Base-by-base conservation (phyloP, 2,329 filamentous ascomycete species). In the Xylaria sp. region DNA sequence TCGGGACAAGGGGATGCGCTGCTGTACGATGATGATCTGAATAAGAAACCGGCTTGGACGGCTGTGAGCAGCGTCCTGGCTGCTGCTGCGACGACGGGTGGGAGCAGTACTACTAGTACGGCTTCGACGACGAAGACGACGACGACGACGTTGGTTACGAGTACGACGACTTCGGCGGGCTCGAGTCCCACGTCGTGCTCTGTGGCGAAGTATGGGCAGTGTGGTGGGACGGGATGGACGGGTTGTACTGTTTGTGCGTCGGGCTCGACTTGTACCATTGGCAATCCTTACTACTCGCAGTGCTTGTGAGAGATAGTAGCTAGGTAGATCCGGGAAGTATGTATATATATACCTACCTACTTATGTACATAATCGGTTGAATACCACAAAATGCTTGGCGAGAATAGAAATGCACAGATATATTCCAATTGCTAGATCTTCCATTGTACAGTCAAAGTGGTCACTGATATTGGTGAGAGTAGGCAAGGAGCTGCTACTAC, bases 31-130 rank as follows among this genome's bases (percentile, higher is more conserved):
- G 75, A 70, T 58, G 76, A 80, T 70, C 75, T 81, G 65, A 72
- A 68, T 64, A 78, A 79, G 75, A 83, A 84, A 77, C 75, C 79
- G 4, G 81, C 80, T 2, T 83, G 78, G 75, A 78, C 76, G 2
- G 76, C 78, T 2, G 72, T 82, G 54, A 79, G 79, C 60, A 77
- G 75, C 29, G 76, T 79, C n/a, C 77, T 82, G 13, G 79, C 79
- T 21, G 80, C 78, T 0, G 74, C 78, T 16, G 73, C 72, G 18
- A 75, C 72, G 18, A 75, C 72, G 23, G 67, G 60, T 3, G 68
- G 0, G 58, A 63, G 58, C n/a, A 62, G 63, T 1, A 47, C 65
- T 12, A 54, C 67, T 9, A 66, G 71, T 13, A 21, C 62, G 21
- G 63, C 61, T 2, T 57, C 55, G 37, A 44, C 16, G 16, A 16